Conservation (phyloP, 2,329 filamentous ascomycete genomes). For the Boeremia lycopersici region DNA sequence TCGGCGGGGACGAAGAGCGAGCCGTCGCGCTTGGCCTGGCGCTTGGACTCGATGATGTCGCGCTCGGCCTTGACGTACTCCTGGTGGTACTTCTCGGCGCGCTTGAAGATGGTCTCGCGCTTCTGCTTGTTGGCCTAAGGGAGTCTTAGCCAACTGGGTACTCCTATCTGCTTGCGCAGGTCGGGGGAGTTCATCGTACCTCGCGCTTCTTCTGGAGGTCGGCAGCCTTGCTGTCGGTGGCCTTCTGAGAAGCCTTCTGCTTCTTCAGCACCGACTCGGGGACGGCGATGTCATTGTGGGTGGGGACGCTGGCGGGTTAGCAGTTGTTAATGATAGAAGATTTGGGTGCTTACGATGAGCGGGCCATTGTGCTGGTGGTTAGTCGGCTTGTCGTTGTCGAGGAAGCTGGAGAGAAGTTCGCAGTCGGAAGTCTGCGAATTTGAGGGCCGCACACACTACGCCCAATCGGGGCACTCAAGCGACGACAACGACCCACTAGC, state of each 20-base stretch:
- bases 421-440: slow-evolving; percentile 4
- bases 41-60: slow-evolving; percentile 94
- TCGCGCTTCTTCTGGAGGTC: slow-evolving; percentile 88
- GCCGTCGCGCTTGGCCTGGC: slow-evolving; percentile 88
- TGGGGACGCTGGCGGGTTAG: slow-evolving; percentile 69
- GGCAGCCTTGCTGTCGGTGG: slow-evolving; percentile 82
- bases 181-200: slow-evolving; percentile 72
- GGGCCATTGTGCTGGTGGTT: slow-evolving; percentile 47
- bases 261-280: slow-evolving; percentile 99
- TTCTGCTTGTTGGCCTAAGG: slow-evolving; percentile 97
- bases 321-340: neutral
- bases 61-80: slow-evolving; percentile 97
- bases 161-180: slow-evolving; percentile 45
- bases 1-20: slow-evolving; percentile 95
- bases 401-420: slow-evolving; percentile 30
- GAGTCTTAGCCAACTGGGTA: slow-evolving; percentile 48
- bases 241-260: slow-evolving; percentile 99
- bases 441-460: slow-evolving; percentile 13
- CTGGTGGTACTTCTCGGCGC: slow-evolving; percentile 98
- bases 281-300: slow-evolving; percentile 93
- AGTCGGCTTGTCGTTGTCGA: slow-evolving; percentile 39
- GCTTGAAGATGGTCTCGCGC: slow-evolving; percentile 99
- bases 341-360: slow-evolving; percentile 38
- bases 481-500: neutral
- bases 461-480: neutral